Percentiles rank a stretch among this genome's conserved stretches.
phyloP scores from a whole-genome alignment of 352 stramenopile genomes.

The Globisporangium cystogenes region DNA sequence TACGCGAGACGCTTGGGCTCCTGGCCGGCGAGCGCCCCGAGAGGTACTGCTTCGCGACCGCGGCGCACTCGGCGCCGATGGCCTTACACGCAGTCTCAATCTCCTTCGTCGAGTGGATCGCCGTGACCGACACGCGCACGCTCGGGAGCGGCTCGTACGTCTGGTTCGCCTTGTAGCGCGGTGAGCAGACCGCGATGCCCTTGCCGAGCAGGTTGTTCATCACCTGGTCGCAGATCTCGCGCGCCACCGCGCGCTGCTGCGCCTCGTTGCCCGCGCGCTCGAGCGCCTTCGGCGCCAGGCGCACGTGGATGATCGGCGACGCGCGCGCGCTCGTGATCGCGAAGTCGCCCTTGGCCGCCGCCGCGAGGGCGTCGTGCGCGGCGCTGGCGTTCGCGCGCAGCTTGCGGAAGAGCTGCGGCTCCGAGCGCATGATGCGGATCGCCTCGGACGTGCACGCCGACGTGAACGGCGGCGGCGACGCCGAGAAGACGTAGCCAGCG shows the following conservation, averaged over 20 bases:
- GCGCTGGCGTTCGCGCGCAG: slow-evolving; percentile 61
- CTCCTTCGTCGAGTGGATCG: slow-evolving; percentile 55
- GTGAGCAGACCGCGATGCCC: slow-evolving; percentile 67
- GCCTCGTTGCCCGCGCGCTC: slow-evolving; percentile 29
- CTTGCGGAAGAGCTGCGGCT: slow-evolving; percentile 67
- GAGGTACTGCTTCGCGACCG: slow-evolving; percentile 40
- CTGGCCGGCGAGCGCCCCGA: slow-evolving; percentile 18
- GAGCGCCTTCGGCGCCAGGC: slow-evolving; percentile 40
- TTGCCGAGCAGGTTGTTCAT: slow-evolving; percentile 58
- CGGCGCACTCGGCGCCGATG: slow-evolving; percentile 52
- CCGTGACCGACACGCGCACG: slow-evolving; percentile 71
- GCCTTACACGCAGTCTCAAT: slow-evolving; percentile 47
- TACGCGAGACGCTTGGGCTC: slow-evolving; percentile 25
- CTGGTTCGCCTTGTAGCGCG: slow-evolving; percentile 67
- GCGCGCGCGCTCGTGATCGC: slow-evolving; percentile 47
- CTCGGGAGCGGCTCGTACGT: slow-evolving; percentile 55
- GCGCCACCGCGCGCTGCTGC: slow-evolving; percentile 41
- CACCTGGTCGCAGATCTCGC: slow-evolving; percentile 55
- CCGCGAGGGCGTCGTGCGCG: slow-evolving; percentile 45
- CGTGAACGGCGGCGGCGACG: slow-evolving; percentile 96
- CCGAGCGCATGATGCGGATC: slow-evolving; percentile 79
- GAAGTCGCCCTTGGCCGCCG: slow-evolving; percentile 31
- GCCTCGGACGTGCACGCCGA: slow-evolving; percentile 83
- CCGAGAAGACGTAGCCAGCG: slow-evolving; percentile 98
- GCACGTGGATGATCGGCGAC: slow-evolving; percentile 73